Evolutionary conservation across 805 yeast genomes (phyloP).

Genomic region (Monosporozyma yasuniensis): DNA sequence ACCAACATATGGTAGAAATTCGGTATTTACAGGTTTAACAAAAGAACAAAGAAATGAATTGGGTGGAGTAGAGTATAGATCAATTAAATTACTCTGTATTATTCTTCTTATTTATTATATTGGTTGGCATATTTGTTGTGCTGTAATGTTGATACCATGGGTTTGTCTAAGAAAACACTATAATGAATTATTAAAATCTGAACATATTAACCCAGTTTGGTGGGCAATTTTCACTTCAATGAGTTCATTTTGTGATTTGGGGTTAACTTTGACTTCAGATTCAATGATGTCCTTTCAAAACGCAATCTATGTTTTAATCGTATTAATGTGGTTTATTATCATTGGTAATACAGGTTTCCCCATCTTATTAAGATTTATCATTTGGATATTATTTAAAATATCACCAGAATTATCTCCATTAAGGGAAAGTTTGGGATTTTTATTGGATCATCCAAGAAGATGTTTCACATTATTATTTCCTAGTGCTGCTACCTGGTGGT

Average conservation of each 20-base stretch:
- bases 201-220: constrained; percentile 72
- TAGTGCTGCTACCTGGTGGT: constrained; percentile 90
- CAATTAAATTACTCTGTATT: constrained; percentile 63
- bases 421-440: constrained; percentile 70
- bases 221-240: constrained; percentile 83
- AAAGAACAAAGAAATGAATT: constrained; percentile 82
- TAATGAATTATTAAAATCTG: constrained; percentile 33
- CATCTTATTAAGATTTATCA: constrained; percentile 61
- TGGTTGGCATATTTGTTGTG: constrained; percentile 56
- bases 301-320: constrained; percentile 55
- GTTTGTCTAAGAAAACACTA: constrained; percentile 37
- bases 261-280: constrained; percentile 68
- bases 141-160: constrained; percentile 53
- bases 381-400: constrained; percentile 66
- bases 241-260: constrained; percentile 76
- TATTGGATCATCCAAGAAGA: constrained; percentile 91
- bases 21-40: constrained; percentile 74
- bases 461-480: constrained; percentile 91
- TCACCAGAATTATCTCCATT: constrained; percentile 52
- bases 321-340: constrained; percentile 60
- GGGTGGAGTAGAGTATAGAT: constrained; percentile 94
- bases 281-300: constrained; percentile 62
- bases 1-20: constrained; percentile 90
- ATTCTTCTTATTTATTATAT: constrained; percentile 58
- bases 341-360: constrained; percentile 96